phyloP scores from a whole-genome alignment of 768 basidiomycete species.

The Kondoa subrosea region DNA sequence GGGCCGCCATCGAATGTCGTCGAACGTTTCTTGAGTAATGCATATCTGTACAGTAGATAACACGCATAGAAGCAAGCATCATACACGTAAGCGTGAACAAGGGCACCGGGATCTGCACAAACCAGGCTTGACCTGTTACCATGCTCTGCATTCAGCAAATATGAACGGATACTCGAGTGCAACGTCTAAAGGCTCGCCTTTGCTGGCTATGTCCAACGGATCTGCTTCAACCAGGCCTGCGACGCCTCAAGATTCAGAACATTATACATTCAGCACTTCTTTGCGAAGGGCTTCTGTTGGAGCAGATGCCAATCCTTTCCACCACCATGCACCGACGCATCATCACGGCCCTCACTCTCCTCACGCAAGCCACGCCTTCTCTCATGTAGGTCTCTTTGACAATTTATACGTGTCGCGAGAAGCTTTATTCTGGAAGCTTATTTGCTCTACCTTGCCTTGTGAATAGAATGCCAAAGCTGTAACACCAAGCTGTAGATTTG shows the following conservation, averaged over 20 bases:
- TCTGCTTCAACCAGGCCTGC: background rate
- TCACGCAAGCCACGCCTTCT: background rate
- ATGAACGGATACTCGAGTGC: background rate
- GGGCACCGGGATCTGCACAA: too few species aligned
- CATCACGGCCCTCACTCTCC: background rate
- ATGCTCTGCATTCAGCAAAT: background rate
- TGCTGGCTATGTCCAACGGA: background rate
- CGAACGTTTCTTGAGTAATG: too few species aligned
- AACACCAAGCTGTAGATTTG: background rate
- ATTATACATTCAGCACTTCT: slow-evolving; percentile 18
- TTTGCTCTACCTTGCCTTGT: too few species aligned
- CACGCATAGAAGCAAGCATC: too few species aligned
- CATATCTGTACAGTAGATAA: too few species aligned
- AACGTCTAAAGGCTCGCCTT: background rate
- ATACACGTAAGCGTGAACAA: too few species aligned
- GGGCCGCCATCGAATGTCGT: too few species aligned
- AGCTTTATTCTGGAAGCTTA: too few species aligned
- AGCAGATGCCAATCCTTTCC: slow-evolving; percentile 2
- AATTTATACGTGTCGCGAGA: too few species aligned
- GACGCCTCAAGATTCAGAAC: background rate
- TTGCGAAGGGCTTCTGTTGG: slow-evolving; percentile 14
- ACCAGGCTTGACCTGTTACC: background rate
- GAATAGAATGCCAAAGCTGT: background rate
- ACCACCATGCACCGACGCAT: background rate
- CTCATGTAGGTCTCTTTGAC: too few species aligned